phyloP scores from a whole-genome alignment of 1,284 basidiomycete species.

The Cryptococcus hybrid region DNA sequence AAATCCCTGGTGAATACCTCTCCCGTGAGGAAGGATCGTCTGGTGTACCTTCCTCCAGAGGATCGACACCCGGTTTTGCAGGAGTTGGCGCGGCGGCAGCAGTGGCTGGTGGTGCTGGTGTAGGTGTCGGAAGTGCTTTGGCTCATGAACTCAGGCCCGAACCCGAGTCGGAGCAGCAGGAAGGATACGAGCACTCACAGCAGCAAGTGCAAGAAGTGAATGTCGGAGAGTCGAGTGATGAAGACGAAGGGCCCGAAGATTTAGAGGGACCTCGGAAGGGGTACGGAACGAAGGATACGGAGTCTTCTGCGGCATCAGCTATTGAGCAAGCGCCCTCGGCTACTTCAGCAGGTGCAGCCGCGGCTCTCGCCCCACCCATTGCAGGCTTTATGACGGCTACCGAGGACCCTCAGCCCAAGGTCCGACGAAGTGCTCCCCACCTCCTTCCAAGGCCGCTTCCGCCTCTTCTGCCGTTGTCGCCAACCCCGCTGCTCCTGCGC shows the following conservation, averaged over 20 bases:
- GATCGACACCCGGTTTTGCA: not conserved
- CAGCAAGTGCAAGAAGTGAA: not conserved
- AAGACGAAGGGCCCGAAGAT: conserved; percentile 51
- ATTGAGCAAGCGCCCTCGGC: not conserved
- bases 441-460: conserved; percentile 1
- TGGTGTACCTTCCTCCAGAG: not conserved
- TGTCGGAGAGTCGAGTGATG: conserved; percentile 23
- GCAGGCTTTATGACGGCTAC: not conserved
- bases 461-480: not conserved
- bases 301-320: not conserved
- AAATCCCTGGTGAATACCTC: conserved; percentile 3
- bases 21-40: not conserved
- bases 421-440: conserved; percentile 38
- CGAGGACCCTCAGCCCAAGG: conserved; percentile 15
- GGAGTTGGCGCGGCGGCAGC: not conserved
- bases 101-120: not conserved
- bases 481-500: conserved; percentile 1
- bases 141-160: conserved; percentile 7
- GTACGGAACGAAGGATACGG: conserved; percentile 1
- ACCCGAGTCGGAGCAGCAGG: not conserved
- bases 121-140: conserved; percentile 6
- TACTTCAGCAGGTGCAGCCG: conserved; percentile 4
- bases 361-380: conserved; percentile 6
- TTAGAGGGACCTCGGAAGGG: conserved; percentile 36
- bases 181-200: no score